Base-by-base conservation (phyloP, 2,329 filamentous ascomycete genomes). In the Septoria petroselini region DNA sequence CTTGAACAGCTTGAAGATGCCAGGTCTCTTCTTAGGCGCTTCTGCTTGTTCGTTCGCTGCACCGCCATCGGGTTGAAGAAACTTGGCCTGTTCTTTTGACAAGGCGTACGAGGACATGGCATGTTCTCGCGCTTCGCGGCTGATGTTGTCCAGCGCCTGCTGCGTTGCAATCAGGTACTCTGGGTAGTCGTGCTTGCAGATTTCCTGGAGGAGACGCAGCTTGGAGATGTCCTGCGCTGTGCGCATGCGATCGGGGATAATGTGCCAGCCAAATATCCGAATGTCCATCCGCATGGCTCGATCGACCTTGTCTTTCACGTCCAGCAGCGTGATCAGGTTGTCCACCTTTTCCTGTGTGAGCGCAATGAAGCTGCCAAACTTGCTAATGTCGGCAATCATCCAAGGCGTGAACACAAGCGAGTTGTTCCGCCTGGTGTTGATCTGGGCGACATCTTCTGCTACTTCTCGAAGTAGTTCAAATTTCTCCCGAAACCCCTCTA, bases 211-310 rank as follows among this genome's bases (percentile, higher is more conserved):
- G 6, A 76, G 62, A 14, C 64, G 59, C n/a, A 76, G 58, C 58
- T 75, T 75, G 7, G 67, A 66, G 7, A 71, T 64, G 44, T 75
- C 72, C 39, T 56, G 50, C 2, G 63, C 60, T 9, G 63, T 60
- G 1, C 61, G 52, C n/a, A 48, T 49, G 11, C 62, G 56, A 49
- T 69, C 67, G 14, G 62, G 62, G 9, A 62, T 53, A 2, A 74
- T 65, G 57, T 76, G 73, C 73, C 73, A 76, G n/a, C 71, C 73
- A 60, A 76, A 70, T 9, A 68, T 67, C 30, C 68, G 68, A 48
- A 76, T 73, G 43, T 76, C 73, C 53, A 70, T 69, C 29, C 68
- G 64, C 59, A 72, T 70, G 9, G 67, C 72, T 9, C 70, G 60
- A 55, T 76, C 71, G 1, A 75, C 68, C 33, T 69, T 63, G 40